phyloP scores from a whole-genome alignment of 805 yeast species.

The Jamesozyma spencerorum region DNA sequence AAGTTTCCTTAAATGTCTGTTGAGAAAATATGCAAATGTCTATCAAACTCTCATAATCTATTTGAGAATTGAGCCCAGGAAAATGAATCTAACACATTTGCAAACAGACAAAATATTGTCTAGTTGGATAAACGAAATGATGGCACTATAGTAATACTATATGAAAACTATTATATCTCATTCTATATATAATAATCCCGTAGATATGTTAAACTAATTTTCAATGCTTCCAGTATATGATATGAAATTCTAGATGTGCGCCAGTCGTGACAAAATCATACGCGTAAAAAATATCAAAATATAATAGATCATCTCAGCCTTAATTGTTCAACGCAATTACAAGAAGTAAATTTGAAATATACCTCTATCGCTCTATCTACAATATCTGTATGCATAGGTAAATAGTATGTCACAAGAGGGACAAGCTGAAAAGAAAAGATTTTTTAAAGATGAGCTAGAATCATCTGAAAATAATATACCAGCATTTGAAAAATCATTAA shows the following conservation, averaged over 20 bases:
- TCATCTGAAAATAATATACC: constrained; percentile 13
- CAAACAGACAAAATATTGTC: constrained; percentile 1
- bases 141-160: not conserved
- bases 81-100: not conserved
- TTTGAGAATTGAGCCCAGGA: not conserved
- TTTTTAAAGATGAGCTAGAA: constrained; percentile 26
- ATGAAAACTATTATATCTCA: no score
- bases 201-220: no score
- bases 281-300: no score
- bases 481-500: constrained; percentile 7
- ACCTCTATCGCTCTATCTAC: no score
- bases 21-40: constrained; percentile 38
- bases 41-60: constrained; percentile 11
- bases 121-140: constrained; percentile 1
- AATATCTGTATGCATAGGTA: no score
- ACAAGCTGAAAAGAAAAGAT: constrained; percentile 15
- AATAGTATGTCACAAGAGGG: not conserved
- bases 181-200: no score
- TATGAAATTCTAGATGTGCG: no score
- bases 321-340: no score
- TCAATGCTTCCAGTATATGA: no score
- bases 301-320: no score
- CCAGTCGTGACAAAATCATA: no score
- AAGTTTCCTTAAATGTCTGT: constrained; percentile 30
- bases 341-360: no score